Percentiles rank a stretch among this genome's conserved stretches.
Conservation (phyloP, 495 filamentous ascomycete genomes). For the Penicillium steckii region DNA sequence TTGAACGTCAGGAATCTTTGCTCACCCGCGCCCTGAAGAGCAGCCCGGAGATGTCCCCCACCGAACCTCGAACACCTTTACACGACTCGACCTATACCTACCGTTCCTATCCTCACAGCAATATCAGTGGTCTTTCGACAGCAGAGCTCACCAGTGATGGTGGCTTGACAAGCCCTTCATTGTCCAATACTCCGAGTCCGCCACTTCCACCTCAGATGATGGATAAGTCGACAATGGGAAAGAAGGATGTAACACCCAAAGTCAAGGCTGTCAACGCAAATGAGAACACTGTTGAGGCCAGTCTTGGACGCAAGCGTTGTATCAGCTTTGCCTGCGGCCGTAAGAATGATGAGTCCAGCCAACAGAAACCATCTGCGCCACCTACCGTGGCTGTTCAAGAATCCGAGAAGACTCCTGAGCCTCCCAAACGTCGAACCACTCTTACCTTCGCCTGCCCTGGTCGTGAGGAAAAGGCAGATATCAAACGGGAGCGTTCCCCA, state of each 20-base stretch:
- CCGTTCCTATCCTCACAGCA: constrained; percentile 73
- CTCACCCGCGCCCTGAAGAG: constrained; percentile 75
- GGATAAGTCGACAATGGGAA: constrained; percentile 23
- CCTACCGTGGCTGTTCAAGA: constrained; percentile 13
- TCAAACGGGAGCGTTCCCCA: constrained; percentile 31
- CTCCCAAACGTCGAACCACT: constrained; percentile 49
- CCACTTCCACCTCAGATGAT: constrained; percentile 54
- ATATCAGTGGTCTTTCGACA: constrained; percentile 73
- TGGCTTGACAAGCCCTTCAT: constrained; percentile 85
- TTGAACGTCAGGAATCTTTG: constrained; percentile 66
- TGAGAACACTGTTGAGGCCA: constrained; percentile 52
- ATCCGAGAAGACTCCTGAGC: constrained; percentile 24
- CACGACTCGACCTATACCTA: constrained; percentile 40
- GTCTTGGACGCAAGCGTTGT: constrained; percentile 73
- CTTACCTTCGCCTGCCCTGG: constrained; percentile 64
- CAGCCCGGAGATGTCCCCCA: constrained; percentile 53
- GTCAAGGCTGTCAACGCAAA: constrained; percentile 36
- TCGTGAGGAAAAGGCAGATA: constrained; percentile 29
- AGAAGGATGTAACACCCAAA: constrained; percentile 28
- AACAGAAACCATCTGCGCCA: constrained; percentile 17
- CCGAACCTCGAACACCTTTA: constrained; percentile 34
- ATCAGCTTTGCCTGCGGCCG: constrained; percentile 87
- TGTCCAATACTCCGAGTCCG: constrained; percentile 85
- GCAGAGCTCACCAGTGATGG: constrained; percentile 90
- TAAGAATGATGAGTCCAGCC: constrained; percentile 27